Evolutionary conservation across 495 filamentous ascomycete genomes (phyloP).

Genomic region (Achaetomiella virescens): DNA sequence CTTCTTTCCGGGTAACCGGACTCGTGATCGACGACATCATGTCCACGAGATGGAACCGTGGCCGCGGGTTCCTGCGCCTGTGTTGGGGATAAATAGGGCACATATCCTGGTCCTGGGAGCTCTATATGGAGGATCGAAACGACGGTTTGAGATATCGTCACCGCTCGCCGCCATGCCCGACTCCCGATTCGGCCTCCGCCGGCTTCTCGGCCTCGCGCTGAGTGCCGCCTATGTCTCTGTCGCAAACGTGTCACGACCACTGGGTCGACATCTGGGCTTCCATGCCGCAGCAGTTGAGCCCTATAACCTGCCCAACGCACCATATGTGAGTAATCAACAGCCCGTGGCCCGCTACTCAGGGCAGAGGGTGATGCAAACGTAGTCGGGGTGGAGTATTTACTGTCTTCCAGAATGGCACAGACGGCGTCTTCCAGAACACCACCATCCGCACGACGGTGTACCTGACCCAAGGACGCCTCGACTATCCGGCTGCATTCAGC

Average conservation of each 20-base stretch:
- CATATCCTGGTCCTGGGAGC: not conserved
- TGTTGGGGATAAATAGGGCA: constrained; percentile 5
- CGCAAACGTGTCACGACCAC: constrained; percentile 27
- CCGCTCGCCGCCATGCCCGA: not conserved
- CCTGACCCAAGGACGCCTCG: constrained; percentile 39
- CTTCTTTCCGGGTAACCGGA: constrained; percentile 16
- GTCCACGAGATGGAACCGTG: constrained; percentile 5
- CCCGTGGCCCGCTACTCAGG: not conserved
- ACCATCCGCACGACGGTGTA: constrained; percentile 60
- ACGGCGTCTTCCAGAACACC: constrained; percentile 36
- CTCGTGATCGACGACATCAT: not conserved
- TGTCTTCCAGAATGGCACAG: constrained; percentile 19
- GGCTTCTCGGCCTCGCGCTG: constrained; percentile 19
- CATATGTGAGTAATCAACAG: constrained; percentile 41
- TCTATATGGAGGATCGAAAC: not conserved
- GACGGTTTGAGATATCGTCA: not conserved
- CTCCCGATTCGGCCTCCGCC: constrained; percentile 11
- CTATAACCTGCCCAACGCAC: constrained; percentile 46
- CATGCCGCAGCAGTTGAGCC: constrained; percentile 56
- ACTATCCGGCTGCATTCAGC: constrained; percentile 52
- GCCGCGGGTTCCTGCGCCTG: constrained; percentile 19
- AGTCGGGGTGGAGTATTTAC: not conserved
- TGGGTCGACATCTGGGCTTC: constrained; percentile 55
- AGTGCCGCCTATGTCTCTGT: constrained; percentile 3
- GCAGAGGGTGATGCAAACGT: not conserved